Evolutionary conservation across 176 grass and related monocot species (phyloP), one percentile per base, ranked within the genome.

Genomic region (Carex cristatella): DNA sequence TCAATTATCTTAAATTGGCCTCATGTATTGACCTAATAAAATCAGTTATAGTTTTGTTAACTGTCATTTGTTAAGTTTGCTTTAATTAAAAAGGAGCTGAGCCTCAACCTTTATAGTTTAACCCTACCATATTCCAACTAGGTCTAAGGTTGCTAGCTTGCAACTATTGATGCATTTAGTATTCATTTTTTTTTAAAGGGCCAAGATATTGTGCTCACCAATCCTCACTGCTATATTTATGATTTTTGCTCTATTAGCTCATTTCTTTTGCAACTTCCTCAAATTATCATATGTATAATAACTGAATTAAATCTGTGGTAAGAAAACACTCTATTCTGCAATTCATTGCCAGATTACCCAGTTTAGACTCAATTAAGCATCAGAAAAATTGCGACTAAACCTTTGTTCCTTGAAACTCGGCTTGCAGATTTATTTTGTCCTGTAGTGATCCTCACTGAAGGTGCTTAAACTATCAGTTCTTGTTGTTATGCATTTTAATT

Each of bases 401-500:
- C 16, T 67, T 51, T 5, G 3, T 51, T 74, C 70, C 44, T 74
- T n/a, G 16, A 2, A 74, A 51, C 9, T 28, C 2, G 19, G 44
- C 46, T 9, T 75, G 15, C 5, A 10, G 16, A 23, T 46, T 73
- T 73, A 7, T 38, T 48, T 35, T 23, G 6, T 72, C 40, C 18
- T 42, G 40, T 53, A 75, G 71, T 75, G 69, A 72, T 28, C 7
- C n/a, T 75, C 19, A 75, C 19, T 51, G 23, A 75, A 44, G 46
- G 15, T 18, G 32, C 16, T 19, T 85, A n/a, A 82, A 69, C 37
- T 19, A 46, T 56, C 46, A 49, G 1, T 62, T 14, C 6, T 83
- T 54, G 18, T 88, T 76, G 2, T 65, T 28, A 51, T 37, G 60
- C 38, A 57, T 85, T 57, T 85, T 85, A 18, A 42, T 75, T 85